Conservation (phyloP, 2,329 filamentous ascomycete genomes). For the Sporothrix phasma region DNA sequence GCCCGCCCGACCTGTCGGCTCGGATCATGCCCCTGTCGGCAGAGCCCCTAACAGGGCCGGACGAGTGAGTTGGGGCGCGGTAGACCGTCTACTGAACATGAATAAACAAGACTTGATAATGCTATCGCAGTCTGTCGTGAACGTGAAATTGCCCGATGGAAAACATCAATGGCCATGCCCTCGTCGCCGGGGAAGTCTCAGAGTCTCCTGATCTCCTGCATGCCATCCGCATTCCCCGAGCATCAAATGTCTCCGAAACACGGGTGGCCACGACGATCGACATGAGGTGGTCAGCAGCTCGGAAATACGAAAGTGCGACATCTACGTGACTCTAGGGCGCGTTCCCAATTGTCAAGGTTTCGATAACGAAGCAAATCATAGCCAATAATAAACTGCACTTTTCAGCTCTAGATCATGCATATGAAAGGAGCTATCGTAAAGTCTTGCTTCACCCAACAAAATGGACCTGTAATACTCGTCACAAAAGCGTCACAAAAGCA, state of each 20-base stretch:
- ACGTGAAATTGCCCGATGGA: background rate
- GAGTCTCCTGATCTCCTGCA: too few relatives aligned
- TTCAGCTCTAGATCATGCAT: too few relatives aligned
- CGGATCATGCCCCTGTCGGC: conserved; percentile 20
- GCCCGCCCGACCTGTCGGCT: conserved; percentile 20
- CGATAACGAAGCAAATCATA: too few relatives aligned
- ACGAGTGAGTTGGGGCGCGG: conserved; percentile 6
- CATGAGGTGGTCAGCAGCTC: background rate
- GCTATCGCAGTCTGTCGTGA: too few relatives aligned
- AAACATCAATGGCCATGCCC: background rate
- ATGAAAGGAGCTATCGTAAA: too few relatives aligned
- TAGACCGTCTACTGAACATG: background rate
- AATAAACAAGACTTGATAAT: too few relatives aligned
- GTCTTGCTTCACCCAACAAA: too few relatives aligned
- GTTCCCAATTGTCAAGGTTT: too few relatives aligned
- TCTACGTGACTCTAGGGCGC: background rate
- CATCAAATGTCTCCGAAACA: background rate
- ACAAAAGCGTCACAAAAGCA: too few relatives aligned
- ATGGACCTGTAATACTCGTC: too few relatives aligned
- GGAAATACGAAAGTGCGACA: background rate
- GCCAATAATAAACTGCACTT: too few relatives aligned
- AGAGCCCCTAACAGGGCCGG: conserved; percentile 13
- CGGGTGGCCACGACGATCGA: background rate
- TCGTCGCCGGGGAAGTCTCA: too few relatives aligned
- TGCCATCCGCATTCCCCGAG: background rate